These are phyloP conservation scores for Croton setiger DNA, from an alignment of 441 rosid species.

Conservation along the genomic window DNA sequence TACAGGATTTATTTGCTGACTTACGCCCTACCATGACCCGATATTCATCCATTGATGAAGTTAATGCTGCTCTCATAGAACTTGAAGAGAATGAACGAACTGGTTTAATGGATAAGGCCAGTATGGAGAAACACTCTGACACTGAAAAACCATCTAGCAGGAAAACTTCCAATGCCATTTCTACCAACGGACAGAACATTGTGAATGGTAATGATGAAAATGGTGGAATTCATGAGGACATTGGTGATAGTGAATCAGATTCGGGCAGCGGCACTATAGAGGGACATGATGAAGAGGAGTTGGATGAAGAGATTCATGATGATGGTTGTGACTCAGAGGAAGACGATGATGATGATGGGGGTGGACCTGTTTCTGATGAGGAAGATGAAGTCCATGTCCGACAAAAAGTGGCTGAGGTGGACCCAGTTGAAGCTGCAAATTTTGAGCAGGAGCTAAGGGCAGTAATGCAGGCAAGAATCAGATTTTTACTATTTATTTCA, in stretches of 20 bases:
- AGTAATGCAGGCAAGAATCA: constrained; percentile 77
- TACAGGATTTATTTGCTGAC: constrained; percentile 91
- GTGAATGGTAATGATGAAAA: constrained; percentile 61
- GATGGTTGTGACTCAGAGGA: constrained; percentile 71
- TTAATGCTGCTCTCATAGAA: constrained; percentile 69
- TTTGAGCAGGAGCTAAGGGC: constrained; percentile 93
- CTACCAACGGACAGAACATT: constrained; percentile 47
- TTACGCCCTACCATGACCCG: constrained; percentile 88
- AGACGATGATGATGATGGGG: constrained; percentile 72
- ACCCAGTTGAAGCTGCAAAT: constrained; percentile 75
- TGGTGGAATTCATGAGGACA: constrained; percentile 62
- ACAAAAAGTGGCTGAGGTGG: constrained; percentile 75
- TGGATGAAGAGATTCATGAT: constrained; percentile 81
- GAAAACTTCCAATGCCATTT: constrained; percentile 33
- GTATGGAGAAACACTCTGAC: constrained; percentile 60
- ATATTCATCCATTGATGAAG: constrained; percentile 74
- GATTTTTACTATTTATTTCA: constrained; percentile 12
- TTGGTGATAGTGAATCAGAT: constrained; percentile 69
- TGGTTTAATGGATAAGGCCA: constrained; percentile 52
- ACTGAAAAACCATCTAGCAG: constrained; percentile 51
- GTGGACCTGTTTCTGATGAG: constrained; percentile 77
- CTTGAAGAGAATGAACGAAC: constrained; percentile 77
- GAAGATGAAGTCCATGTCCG: constrained; percentile 87
- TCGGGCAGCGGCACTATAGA: constrained; percentile 80
- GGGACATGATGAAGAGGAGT: constrained; percentile 70